These are phyloP conservation scores for Sanghuangporus weigelae DNA, from an alignment of 1,284 basidiomycete species.

Conservation along the genomic window DNA sequence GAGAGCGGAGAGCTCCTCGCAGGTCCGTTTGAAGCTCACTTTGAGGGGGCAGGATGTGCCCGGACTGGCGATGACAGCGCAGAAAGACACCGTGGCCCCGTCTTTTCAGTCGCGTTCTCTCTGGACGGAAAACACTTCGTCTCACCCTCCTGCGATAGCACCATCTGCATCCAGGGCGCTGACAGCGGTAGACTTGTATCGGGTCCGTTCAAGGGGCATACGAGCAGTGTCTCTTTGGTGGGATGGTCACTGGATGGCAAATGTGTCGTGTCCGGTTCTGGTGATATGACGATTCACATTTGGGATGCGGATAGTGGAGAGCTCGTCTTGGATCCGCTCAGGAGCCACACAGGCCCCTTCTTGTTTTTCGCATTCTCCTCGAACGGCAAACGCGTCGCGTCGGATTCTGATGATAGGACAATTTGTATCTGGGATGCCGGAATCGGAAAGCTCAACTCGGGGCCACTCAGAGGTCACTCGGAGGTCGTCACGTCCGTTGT, in stretches of 20 bases:
- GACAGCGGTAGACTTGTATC: neutral
- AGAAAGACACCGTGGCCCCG: neutral
- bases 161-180: neutral
- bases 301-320: no score
- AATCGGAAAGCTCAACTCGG: neutral
- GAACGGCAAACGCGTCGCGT: constrained; percentile 13
- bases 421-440: constrained; percentile 19
- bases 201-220: neutral
- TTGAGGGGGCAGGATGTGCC: neutral
- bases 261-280: neutral
- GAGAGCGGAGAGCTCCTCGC: neutral
- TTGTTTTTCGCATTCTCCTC: no score
- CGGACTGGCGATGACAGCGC: neutral
- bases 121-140: neutral
- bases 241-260: constrained; percentile 1
- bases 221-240: neutral
- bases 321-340: no score
- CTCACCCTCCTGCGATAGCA: neutral
- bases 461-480: neutral
- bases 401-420: constrained; percentile 14
- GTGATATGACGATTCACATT: neutral
- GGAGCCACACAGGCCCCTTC: no score
- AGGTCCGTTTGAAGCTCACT: no score
- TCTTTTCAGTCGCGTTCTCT: neutral
- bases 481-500: neutral